Conservation (phyloP, 129 eudicot genomes). For the Helichrysum umbraculigerum region DNA sequence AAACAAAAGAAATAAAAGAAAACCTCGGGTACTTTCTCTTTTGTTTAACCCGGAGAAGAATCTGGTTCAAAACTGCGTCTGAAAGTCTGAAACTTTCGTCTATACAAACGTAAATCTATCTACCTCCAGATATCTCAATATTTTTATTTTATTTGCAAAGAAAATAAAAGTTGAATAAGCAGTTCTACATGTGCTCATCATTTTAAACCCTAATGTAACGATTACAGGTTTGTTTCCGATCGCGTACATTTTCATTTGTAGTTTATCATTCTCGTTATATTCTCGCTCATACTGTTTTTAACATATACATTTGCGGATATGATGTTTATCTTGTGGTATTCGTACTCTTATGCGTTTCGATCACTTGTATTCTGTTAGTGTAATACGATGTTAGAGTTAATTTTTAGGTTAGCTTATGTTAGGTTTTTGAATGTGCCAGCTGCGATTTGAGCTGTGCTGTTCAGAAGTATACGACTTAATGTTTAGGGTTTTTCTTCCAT, state of each 20-base stretch:
- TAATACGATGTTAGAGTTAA: neutral
- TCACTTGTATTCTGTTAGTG: neutral
- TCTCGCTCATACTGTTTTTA: neutral
- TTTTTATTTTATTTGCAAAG: neutral
- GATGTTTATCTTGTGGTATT: neutral
- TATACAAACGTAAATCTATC: neutral
- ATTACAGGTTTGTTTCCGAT: constrained; percentile 5
- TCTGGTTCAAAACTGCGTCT: neutral
- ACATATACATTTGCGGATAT: neutral
- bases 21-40: neutral
- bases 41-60: neutral
- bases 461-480: neutral
- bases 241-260: neutral
- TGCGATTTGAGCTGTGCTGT: neutral
- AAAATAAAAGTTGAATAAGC: neutral
- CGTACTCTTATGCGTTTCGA: neutral
- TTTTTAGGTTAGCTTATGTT: neutral
- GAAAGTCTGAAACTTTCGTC: neutral
- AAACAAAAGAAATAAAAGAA: too few species aligned
- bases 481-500: neutral
- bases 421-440: neutral
- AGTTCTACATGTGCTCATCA: neutral
- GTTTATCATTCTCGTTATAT: neutral
- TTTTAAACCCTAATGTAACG: constrained; percentile 28
- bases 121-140: neutral